These are phyloP conservation scores for Penicillium paneum DNA, from an alignment of 2,329 filamentous ascomycete species.

Conservation along the genomic window DNA sequence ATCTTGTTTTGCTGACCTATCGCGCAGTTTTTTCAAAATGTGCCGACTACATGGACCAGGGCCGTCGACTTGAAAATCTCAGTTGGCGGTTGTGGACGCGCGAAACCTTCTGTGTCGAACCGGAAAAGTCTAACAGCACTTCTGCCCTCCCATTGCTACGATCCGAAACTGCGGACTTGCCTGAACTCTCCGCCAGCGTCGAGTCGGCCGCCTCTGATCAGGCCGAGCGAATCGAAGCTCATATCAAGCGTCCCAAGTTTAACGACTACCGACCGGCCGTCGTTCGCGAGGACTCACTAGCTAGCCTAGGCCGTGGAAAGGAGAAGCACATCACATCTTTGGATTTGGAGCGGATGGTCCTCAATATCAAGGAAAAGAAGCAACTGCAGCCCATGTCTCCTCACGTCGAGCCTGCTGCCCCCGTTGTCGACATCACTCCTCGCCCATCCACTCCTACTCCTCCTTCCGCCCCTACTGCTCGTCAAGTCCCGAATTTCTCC, in stretches of 20 bases:
- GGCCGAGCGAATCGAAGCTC: constrained; percentile 49
- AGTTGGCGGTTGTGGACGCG: constrained; percentile 95
- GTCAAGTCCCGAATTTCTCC: constrained; percentile 32
- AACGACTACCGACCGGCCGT: constrained; percentile 60
- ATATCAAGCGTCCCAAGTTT: constrained; percentile 60
- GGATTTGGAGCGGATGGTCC: constrained; percentile 90
- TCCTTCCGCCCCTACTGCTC: constrained; percentile 27
- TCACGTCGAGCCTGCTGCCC: constrained; percentile 41
- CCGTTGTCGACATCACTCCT: constrained; percentile 44
- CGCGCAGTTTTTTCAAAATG: constrained; percentile 83
- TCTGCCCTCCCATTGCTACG: constrained; percentile 50
- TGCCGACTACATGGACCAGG: constrained; percentile 89
- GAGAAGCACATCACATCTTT: constrained; percentile 91
- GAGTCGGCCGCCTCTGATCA: constrained; percentile 69
- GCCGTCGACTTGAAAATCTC: constrained; percentile 86
- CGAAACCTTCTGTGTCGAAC: constrained; percentile 84
- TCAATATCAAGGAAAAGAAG: constrained; percentile 82
- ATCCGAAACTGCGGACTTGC: constrained; percentile 52
- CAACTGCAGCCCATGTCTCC: constrained; percentile 57
- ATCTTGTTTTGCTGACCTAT: background rate
- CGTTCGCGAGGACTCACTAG: constrained; percentile 54
- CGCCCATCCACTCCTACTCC: constrained; percentile 43
- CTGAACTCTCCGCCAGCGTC: constrained; percentile 72
- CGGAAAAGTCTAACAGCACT: constrained; percentile 51
- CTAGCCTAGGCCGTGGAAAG: constrained; percentile 66